Evolutionary conservation across 306 rosid species (phyloP).

Genomic region (Hippophae gyantsensis): DNA sequence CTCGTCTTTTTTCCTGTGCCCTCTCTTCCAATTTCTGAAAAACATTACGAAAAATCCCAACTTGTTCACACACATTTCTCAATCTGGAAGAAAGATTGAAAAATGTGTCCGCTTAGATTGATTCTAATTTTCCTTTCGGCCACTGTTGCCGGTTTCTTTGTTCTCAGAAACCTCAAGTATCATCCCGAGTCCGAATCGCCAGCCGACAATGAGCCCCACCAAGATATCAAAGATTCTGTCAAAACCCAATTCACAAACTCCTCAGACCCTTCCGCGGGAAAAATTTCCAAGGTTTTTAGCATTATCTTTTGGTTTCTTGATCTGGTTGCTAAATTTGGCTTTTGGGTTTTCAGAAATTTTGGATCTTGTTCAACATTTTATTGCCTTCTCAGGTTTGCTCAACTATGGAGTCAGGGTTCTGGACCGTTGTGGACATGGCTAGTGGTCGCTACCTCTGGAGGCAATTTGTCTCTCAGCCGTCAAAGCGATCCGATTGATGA

Average conservation of each 20-base stretch:
- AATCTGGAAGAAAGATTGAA: constrained; percentile 6
- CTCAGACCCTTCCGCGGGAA: constrained; percentile 24
- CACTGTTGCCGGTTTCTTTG: constrained; percentile 88
- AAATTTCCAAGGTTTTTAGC: constrained; percentile 27
- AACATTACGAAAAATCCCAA: too few relatives aligned
- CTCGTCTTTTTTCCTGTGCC: too few relatives aligned
- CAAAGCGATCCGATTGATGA: constrained; percentile 42
- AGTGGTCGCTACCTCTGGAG: constrained; percentile 94
- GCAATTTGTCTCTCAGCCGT: constrained; percentile 42
- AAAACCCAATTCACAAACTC: constrained; percentile 28
- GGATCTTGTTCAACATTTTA: constrained; percentile 13
- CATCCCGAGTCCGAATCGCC: constrained; percentile 14
- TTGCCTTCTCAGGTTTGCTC: constrained; percentile 36
- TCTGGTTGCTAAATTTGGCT: not conserved
- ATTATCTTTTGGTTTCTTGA: not conserved
- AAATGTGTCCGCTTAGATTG: constrained; percentile 80
- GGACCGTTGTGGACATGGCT: constrained; percentile 89
- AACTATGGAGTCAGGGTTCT: constrained; percentile 60
- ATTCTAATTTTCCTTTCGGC: constrained; percentile 86
- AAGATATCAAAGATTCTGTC: constrained; percentile 6
- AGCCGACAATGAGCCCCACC: constrained; percentile 5
- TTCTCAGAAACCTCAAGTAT: constrained; percentile 70
- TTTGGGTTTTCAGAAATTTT: constrained; percentile 2
- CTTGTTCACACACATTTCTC: not conserved
- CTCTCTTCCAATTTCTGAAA: constrained; percentile 1